These are phyloP conservation scores for Claviceps humidiphila DNA, from an alignment of 2,329 filamentous ascomycete species.

Conservation along the genomic window DNA sequence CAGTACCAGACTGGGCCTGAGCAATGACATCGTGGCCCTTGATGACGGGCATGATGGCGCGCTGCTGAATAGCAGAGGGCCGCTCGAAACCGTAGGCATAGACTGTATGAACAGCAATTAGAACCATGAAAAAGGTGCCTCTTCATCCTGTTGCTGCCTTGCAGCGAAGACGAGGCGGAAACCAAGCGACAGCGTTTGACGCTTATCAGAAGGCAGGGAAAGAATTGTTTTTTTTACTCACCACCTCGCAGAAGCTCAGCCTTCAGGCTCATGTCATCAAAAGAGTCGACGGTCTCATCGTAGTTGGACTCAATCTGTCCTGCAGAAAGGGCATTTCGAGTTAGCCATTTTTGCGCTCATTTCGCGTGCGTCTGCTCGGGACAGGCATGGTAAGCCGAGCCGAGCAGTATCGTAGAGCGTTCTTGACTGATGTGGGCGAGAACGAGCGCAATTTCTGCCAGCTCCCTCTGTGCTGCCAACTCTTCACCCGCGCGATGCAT, in stretches of 20 bases:
- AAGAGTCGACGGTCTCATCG: constrained; percentile 98
- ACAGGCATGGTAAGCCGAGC: not conserved
- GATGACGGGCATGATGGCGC: constrained; percentile 99
- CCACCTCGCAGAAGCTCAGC: constrained; percentile 92
- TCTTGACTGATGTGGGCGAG: not conserved
- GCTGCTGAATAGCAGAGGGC: constrained; percentile 98
- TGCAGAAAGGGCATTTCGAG: constrained; percentile 27
- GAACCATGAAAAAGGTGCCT: not conserved
- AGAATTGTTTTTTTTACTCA: constrained; percentile 23
- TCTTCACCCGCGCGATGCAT: not conserved
- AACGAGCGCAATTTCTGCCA: not conserved
- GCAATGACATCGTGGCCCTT: constrained; percentile 99
- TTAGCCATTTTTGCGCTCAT: constrained; percentile 5
- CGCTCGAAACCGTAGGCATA: constrained; percentile 99
- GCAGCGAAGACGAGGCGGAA: not conserved
- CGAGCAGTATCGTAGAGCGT: not conserved
- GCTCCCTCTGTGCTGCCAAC: not conserved
- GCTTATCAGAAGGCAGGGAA: not conserved
- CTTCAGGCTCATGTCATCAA: constrained; percentile 97
- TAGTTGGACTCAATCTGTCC: constrained; percentile 99
- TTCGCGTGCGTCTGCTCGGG: not conserved
- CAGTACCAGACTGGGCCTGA: constrained; percentile 98
- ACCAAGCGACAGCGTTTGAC: not conserved
- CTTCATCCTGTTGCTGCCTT: not conserved
- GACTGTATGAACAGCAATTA: constrained; percentile 32